Conservation (phyloP, 495 filamentous ascomycete genomes). For the Hypoxylon lenormandii region DNA sequence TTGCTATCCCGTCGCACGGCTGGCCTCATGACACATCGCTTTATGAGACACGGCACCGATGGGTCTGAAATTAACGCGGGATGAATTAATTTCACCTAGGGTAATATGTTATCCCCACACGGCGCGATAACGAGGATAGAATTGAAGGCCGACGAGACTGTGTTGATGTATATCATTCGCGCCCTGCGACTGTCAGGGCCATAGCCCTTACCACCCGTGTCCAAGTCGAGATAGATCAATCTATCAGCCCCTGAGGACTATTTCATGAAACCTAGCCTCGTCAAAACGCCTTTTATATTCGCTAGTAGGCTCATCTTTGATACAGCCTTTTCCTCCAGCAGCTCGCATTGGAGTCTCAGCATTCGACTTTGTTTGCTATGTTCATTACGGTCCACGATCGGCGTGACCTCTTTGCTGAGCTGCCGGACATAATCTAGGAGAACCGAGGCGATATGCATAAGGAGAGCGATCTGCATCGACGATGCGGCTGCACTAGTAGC, state of each 20-base stretch:
- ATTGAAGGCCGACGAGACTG: no score
- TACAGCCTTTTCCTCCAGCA: constrained; percentile 40
- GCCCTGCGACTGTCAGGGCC: no score
- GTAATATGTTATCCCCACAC: no score
- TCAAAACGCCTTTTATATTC: constrained; percentile 30
- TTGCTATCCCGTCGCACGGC: no score
- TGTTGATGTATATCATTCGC: no score
- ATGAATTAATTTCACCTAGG: no score
- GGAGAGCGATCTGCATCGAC: constrained; percentile 51
- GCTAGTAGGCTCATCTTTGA: constrained; percentile 30
- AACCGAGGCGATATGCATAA: constrained; percentile 43
- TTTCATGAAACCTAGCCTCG: constrained; percentile 28
- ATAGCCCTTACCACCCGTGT: no score
- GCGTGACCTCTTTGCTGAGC: constrained; percentile 27
- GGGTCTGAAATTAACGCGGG: no score
- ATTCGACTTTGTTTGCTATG: constrained; percentile 30
- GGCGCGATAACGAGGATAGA: no score
- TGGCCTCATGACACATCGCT: no score
- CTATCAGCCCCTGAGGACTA: not conserved
- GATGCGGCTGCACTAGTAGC: constrained; percentile 45
- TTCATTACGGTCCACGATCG: not conserved
- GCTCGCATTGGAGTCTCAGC: constrained; percentile 45
- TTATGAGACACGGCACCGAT: no score
- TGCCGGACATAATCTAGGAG: constrained; percentile 35
- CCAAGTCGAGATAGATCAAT: no score